Evolutionary conservation across 805 yeast species (phyloP).

Genomic region (Metschnikowia santaceciliae): DNA sequence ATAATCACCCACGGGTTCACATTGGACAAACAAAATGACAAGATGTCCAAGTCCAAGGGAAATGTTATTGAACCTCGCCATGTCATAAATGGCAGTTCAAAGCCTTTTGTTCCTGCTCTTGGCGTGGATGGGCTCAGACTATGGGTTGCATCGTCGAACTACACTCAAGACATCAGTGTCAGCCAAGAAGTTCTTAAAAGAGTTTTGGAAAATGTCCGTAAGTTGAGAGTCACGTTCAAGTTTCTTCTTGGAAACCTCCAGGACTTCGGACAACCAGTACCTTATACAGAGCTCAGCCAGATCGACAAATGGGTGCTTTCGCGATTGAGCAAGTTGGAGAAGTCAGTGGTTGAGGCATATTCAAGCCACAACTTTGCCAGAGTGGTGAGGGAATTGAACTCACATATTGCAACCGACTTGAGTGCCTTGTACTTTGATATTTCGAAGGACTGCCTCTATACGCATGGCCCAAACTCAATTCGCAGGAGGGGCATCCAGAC

Average conservation of each 20-base stretch:
- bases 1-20: slow-evolving; percentile 93
- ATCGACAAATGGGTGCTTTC: slow-evolving; percentile 65
- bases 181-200: slow-evolving; percentile 70
- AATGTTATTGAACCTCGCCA: slow-evolving; percentile 70
- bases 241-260: slow-evolving; percentile 76
- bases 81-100: slow-evolving; percentile 57
- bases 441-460: slow-evolving; percentile 80
- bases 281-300: slow-evolving; percentile 30
- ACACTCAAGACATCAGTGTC: slow-evolving; percentile 71
- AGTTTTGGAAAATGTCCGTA: slow-evolving; percentile 76
- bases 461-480: slow-evolving; percentile 48
- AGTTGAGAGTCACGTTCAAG: slow-evolving; percentile 75
- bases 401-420: slow-evolving; percentile 68
- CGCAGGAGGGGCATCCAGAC: slow-evolving; percentile 62
- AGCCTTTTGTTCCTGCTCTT: slow-evolving; percentile 48
- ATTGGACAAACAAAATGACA: slow-evolving; percentile 76
- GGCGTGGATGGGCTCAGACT: slow-evolving; percentile 91
- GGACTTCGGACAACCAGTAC: slow-evolving; percentile 36
- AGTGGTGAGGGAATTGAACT: slow-evolving; percentile 62
- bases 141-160: slow-evolving; percentile 88
- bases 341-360: slow-evolving; percentile 43
- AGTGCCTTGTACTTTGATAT: slow-evolving; percentile 86
- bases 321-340: slow-evolving; percentile 47
- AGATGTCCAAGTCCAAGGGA: slow-evolving; percentile 93
- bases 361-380: slow-evolving; percentile 60